Conservation (phyloP, 23 red algal species). For the Pyropia haitanensis region DNA sequence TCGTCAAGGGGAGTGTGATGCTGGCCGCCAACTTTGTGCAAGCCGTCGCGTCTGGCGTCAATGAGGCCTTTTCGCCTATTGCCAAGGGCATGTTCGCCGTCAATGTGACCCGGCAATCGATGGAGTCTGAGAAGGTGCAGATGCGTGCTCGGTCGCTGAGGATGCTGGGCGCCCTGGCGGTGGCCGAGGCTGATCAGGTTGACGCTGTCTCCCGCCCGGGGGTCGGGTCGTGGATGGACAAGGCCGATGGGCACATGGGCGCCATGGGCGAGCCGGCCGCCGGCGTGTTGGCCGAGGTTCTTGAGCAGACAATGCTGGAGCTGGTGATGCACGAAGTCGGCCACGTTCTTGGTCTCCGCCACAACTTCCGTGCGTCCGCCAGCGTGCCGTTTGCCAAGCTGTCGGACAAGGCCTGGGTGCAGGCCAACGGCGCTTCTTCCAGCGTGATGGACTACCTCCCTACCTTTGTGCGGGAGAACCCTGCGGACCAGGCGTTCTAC, state of each 20-base stretch:
- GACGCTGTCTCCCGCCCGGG: too few species aligned
- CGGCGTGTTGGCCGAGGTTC: neutral
- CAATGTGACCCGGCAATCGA: too few species aligned
- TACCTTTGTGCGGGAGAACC: neutral
- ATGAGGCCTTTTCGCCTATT: too few species aligned
- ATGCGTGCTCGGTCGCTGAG: too few species aligned
- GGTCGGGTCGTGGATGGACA: too few species aligned
- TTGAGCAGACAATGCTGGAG: neutral
- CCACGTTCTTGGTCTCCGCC: constrained; percentile 16
- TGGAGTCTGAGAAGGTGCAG: too few species aligned
- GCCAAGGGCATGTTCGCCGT: too few species aligned
- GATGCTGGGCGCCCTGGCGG: too few species aligned
- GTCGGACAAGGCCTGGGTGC: constrained; percentile 3
- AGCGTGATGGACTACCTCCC: constrained; percentile 32
- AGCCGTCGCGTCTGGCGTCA: too few species aligned
- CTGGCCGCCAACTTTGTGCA: neutral
- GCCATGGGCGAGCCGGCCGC: neutral
- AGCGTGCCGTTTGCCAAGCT: constrained; percentile 15
- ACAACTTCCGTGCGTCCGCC: constrained; percentile 22
- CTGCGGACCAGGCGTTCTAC: neutral
- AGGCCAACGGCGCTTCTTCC: constrained; percentile 5
- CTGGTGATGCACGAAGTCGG: constrained; percentile 7
- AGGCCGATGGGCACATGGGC: too few species aligned
- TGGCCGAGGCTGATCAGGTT: too few species aligned
- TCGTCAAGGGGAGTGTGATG: constrained; percentile 4